These are phyloP conservation scores for Wickerhamiella kazuoi DNA, from an alignment of 805 yeast genomes.

Conservation along the genomic window DNA sequence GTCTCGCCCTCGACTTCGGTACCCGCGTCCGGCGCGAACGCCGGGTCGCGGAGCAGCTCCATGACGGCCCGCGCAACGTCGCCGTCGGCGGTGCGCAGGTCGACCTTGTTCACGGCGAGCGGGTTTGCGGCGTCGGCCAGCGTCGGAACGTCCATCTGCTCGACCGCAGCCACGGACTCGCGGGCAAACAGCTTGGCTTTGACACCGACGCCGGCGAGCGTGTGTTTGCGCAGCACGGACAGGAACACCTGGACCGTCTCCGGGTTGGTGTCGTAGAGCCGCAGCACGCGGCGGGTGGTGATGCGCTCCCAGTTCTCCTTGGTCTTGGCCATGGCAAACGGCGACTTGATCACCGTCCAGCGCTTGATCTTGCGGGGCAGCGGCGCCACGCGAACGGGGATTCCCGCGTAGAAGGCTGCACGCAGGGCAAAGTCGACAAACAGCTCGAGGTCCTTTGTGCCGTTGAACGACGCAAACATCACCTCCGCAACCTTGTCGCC, in stretches of 20 bases:
- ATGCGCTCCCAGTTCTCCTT: slow-evolving; percentile 87
- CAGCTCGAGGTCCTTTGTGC: slow-evolving; percentile 50
- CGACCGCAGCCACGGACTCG: slow-evolving; percentile 31
- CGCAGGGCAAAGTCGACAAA: slow-evolving; percentile 74
- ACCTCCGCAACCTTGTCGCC: slow-evolving; percentile 69
- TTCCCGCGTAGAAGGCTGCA: slow-evolving; percentile 76
- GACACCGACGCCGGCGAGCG: slow-evolving; percentile 68
- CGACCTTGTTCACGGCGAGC: slow-evolving; percentile 15
- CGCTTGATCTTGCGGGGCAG: slow-evolving; percentile 57
- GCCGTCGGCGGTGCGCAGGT: slow-evolving; percentile 20
- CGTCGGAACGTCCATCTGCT: slow-evolving; percentile 12
- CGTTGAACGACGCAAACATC: slow-evolving; percentile 48
- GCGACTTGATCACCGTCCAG: slow-evolving; percentile 87
- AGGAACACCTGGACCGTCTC: slow-evolving; percentile 72
- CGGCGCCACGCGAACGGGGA: slow-evolving; percentile 69
- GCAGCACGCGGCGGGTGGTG: slow-evolving; percentile 58
- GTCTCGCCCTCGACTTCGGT: not conserved
- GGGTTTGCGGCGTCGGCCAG: slow-evolving; percentile 12
- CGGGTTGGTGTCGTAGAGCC: slow-evolving; percentile 69
- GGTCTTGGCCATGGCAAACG: slow-evolving; percentile 84
- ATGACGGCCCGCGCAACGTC: slow-evolving; percentile 50
- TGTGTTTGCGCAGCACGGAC: slow-evolving; percentile 57
- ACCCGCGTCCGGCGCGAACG: slow-evolving; percentile 32
- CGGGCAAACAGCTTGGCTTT: slow-evolving; percentile 47
- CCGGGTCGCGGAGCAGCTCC: slow-evolving; percentile 52